Evolutionary conservation across 345 rosid genomes (phyloP).

Genomic region (Populus deltoides): DNA sequence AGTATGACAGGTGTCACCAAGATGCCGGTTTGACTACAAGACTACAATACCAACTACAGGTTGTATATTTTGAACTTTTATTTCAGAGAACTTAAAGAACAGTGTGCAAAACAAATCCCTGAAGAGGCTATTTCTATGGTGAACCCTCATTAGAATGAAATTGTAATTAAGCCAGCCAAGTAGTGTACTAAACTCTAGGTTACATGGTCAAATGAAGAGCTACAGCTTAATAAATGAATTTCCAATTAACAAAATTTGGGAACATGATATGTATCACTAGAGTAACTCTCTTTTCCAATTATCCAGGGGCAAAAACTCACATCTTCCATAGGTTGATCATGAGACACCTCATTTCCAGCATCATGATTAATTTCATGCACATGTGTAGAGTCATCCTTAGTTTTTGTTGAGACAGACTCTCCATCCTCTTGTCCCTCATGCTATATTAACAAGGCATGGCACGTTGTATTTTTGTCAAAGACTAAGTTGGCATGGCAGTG

Average conservation of each 20-base stretch:
- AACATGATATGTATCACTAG: background rate
- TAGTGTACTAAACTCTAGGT: background rate
- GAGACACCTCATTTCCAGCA: constrained; percentile 35
- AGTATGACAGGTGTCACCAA: background rate
- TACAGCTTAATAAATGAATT: background rate
- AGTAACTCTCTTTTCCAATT: background rate
- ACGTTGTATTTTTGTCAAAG: constrained; percentile 6
- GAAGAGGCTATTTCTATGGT: background rate
- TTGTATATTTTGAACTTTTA: background rate
- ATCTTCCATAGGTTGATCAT: constrained; percentile 36
- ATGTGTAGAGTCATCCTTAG: constrained; percentile 33
- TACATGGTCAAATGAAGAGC: background rate
- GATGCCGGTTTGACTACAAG: background rate
- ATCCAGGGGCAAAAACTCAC: constrained; percentile 21
- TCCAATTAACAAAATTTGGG: background rate
- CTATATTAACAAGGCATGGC: constrained; percentile 31
- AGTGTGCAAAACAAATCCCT: background rate
- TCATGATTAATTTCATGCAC: constrained; percentile 38
- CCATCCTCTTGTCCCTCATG: constrained; percentile 32
- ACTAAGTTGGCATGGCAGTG: background rate
- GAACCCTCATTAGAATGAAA: background rate
- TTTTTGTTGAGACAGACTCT: constrained; percentile 32
- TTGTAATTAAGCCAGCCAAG: background rate
- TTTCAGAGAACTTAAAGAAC: background rate
- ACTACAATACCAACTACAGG: background rate